phyloP scores from a whole-genome alignment of 345 rosid genomes.

The Populus tremula region DNA sequence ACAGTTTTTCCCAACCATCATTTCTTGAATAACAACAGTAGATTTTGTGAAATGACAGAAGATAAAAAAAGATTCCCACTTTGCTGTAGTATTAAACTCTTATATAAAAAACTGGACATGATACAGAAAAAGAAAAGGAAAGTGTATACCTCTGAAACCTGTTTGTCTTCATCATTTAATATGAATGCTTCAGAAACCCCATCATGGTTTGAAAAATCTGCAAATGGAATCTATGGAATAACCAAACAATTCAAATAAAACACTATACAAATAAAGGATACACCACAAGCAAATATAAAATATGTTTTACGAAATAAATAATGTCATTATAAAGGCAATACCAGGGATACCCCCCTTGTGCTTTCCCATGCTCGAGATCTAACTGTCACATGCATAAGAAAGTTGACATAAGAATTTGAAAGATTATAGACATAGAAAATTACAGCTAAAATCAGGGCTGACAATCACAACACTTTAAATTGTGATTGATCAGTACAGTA shows the following conservation, averaged over 20 bases:
- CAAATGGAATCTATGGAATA: conserved; percentile 74
- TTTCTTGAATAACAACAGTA: neutral
- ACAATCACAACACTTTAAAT: too few species aligned
- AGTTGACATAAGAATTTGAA: conserved; percentile 16
- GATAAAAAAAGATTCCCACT: neutral
- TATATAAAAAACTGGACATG: neutral
- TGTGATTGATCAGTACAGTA: too few species aligned
- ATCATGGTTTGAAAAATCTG: conserved; percentile 86
- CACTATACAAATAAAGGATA: neutral
- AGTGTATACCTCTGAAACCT: conserved; percentile 60
- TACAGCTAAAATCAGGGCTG: neutral
- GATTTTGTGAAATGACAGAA: neutral
- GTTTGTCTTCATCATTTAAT: conserved; percentile 54
- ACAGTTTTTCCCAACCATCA: neutral
- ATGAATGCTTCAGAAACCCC: conserved; percentile 64
- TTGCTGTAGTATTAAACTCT: neutral
- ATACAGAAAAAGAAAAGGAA: conserved; percentile 9
- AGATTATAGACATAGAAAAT: neutral
- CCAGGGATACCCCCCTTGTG: conserved; percentile 68
- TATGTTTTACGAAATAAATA: conserved; percentile 3
- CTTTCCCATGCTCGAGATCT: conserved; percentile 87
- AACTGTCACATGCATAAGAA: conserved; percentile 51
- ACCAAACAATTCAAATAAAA: conserved; percentile 18
- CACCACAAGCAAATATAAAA: conserved; percentile 6
- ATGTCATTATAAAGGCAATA: conserved; percentile 24